These are phyloP conservation scores for Trichoderma koningiopsis DNA, from an alignment of 2,329 filamentous ascomycete genomes.

Conservation along the genomic window DNA sequence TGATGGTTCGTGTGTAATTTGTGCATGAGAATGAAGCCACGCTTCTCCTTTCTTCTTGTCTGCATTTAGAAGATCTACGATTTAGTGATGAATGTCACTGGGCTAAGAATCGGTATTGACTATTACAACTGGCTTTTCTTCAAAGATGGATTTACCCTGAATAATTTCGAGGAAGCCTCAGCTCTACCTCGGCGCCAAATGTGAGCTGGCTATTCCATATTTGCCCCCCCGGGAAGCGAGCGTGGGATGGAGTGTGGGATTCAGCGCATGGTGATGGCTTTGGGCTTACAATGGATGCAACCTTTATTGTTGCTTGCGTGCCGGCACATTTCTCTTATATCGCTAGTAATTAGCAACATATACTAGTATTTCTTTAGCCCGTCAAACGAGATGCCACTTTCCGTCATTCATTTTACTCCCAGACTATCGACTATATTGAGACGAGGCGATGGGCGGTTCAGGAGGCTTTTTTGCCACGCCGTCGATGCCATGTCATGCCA, in stretches of 20 bases:
- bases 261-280: background rate
- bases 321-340: background rate
- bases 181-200: background rate
- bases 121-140: background rate
- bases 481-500: background rate
- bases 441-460: background rate
- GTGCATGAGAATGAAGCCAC: background rate
- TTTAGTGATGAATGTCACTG: background rate
- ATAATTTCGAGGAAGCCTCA: background rate
- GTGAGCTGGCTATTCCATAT: background rate
- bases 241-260: slow-evolving; percentile 6
- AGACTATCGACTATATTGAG: background rate
- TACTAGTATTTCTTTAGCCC: background rate
- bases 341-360: background rate
- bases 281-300: slow-evolving; percentile 6
- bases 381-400: background rate
- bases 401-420: background rate
- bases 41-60: background rate
- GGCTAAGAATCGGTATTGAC: background rate
- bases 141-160: background rate
- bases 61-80: background rate
- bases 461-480: slow-evolving; percentile 8
- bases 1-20: background rate
- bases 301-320: background rate
- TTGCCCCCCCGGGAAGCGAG: background rate